Evolutionary conservation across 495 filamentous ascomycete species (phyloP), one percentile per base, ranked within the genome.

Genomic region (Aspergillus egyptiacus): DNA sequence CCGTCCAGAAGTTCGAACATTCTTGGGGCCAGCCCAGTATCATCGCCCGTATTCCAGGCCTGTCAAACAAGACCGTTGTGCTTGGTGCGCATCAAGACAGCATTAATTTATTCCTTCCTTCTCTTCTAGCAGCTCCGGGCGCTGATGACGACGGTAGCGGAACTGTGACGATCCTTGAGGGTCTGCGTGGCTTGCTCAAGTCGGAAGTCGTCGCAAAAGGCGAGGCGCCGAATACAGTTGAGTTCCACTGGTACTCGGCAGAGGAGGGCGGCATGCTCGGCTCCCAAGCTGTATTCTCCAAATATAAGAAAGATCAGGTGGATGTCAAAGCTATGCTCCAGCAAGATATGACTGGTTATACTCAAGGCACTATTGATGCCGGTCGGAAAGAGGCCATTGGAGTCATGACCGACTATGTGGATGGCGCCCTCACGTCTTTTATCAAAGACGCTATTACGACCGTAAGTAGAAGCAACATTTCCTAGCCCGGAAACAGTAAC

Each of bases 271-370:
- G 91, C 25, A 72, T 97, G 51, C 77, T 96, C 6, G 87, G 87
- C 57, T 87, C 74, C 22, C 89, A 95, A 64, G 88, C 86, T 25
- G 84, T 99, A 64, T 97, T 95, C 68, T 73, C 78, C 10, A 65
- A 73, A n/a, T 99, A 99, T 61, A 86, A 87, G 65, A 82, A 82
- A 60, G 59, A 79, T 18, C 73, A 76, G 20, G 74, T 84, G 15
- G 83, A 95, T 53, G 76, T 99, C 61, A 93, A 91, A 68, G 93
- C 93, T 19, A 97, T 99, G 93, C 76, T 99, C 35, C 94, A 99
- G 73, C 93, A 99, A 66, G 93, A 99, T 64, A 99, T 97, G 93
- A 97, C 93, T 2, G 93, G 93, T 8, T 96, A 84, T 63, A 76
- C 89, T 4, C 82, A 89, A 50, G 84, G 82, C 32, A 95, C 93